Evolutionary conservation across 225 moss, liverwort and hornwort genomes (phyloP).

Genomic region (Bryoerythrophyllum caledonicum): DNA sequence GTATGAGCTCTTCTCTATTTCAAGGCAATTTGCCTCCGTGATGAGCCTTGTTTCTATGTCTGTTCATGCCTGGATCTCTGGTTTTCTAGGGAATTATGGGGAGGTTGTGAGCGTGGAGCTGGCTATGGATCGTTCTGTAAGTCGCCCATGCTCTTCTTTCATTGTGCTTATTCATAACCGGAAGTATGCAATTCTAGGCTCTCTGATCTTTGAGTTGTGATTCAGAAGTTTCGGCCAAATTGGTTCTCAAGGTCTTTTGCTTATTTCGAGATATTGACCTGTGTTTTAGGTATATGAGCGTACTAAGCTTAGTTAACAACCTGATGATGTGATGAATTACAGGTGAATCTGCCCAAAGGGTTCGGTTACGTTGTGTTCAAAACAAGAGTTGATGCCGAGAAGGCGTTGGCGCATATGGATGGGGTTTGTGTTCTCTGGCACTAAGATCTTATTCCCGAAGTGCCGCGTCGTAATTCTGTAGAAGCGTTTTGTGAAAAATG

Average conservation of each 20-base stretch:
- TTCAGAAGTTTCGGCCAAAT: background rate
- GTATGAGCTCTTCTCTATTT: conserved; percentile 32
- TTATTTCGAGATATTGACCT: background rate
- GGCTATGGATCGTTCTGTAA: conserved; percentile 96
- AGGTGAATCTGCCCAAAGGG: conserved; percentile 92
- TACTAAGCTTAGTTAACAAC: background rate
- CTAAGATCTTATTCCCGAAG: background rate
- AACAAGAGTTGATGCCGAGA: conserved; percentile 87
- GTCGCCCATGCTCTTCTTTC: conserved; percentile 21
- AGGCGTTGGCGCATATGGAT: conserved; percentile 84
- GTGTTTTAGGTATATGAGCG: background rate
- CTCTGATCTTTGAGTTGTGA: background rate
- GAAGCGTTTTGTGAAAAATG: background rate
- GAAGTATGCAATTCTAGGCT: background rate
- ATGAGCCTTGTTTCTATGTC: background rate
- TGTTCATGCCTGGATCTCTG: conserved; percentile 5
- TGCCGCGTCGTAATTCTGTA: no score
- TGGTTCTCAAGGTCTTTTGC: background rate
- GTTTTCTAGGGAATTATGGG: conserved; percentile 75
- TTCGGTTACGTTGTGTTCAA: conserved; percentile 97
- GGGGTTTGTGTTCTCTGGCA: conserved; percentile 55
- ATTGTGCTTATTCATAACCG: background rate
- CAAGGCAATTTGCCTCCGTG: no score
- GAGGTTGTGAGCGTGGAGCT: conserved; percentile 97
- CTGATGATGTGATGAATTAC: conserved; percentile 1